These are phyloP conservation scores for Pythium apleroticum DNA, from an alignment of 352 stramenopile genomes.

Conservation along the genomic window DNA sequence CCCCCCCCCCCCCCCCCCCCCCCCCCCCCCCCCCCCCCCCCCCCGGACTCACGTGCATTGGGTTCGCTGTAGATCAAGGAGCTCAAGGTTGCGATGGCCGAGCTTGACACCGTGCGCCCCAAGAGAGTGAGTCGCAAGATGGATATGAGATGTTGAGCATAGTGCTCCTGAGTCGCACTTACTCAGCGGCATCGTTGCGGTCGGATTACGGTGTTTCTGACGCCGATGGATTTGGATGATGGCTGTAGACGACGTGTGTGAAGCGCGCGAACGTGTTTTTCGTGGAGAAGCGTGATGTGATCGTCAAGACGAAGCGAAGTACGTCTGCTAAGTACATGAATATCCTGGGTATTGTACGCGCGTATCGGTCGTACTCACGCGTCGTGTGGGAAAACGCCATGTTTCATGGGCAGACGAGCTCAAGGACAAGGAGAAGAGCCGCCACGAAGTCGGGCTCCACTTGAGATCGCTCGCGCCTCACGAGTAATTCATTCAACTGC, in stretches of 20 bases:
- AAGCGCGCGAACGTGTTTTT: constrained; percentile 79
- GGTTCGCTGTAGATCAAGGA: constrained; percentile 61
- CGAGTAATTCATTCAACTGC: neutral
- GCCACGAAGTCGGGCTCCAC: constrained; percentile 55
- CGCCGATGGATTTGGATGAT: neutral
- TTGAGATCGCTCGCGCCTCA: constrained; percentile 28
- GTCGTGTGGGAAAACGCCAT: neutral
- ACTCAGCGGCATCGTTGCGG: neutral
- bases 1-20: too few relatives aligned
- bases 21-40: too few relatives aligned
- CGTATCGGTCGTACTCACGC: neutral
- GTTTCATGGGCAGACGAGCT: constrained; percentile 50
- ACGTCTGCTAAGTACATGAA: constrained; percentile 8
- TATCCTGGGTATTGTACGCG: neutral
- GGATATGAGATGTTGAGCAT: neutral
- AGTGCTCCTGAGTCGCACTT: neutral
- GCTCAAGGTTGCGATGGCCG: constrained; percentile 68
- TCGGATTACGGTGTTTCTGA: neutral
- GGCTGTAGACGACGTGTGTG: constrained; percentile 54
- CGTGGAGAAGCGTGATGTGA: constrained; percentile 59
- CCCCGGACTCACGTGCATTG: neutral
- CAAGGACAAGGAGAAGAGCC: constrained; percentile 58
- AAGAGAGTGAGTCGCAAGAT: constrained; percentile 48
- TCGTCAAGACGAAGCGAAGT: constrained; percentile 72
- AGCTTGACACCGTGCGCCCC: constrained; percentile 66